phyloP scores from a whole-genome alignment of 2,329 filamentous ascomycete species.

The Verticillium longisporum region DNA sequence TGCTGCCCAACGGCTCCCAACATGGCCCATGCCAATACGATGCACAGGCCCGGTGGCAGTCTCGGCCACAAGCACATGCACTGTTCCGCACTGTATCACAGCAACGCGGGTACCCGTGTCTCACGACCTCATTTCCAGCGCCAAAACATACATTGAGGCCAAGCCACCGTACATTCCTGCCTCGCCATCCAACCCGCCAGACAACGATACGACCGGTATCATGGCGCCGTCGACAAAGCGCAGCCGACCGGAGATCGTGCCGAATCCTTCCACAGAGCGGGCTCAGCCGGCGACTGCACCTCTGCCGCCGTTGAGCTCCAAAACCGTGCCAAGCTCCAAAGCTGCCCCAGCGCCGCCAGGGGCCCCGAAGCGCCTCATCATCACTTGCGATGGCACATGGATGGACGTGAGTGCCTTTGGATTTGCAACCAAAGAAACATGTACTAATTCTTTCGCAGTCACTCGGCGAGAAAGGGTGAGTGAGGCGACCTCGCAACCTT shows the following conservation, averaged over 20 bases:
- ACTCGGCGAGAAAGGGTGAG: conserved; percentile 1
- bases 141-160: background rate
- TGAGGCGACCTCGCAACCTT: background rate
- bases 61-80: background rate
- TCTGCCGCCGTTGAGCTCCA: background rate
- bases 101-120: background rate
- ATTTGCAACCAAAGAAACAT: background rate
- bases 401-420: conserved; percentile 12
- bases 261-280: background rate
- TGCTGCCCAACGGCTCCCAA: background rate
- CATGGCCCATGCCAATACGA: background rate
- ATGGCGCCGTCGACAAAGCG: background rate
- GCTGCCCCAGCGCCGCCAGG: background rate
- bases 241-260: background rate
- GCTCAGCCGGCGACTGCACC: background rate
- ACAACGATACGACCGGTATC: background rate
- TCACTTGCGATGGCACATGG: conserved; percentile 31
- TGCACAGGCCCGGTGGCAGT: background rate
- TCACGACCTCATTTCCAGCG: background rate
- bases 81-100: background rate
- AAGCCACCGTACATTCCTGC: background rate
- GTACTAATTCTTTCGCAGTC: background rate
- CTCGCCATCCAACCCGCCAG: background rate
- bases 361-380: conserved; percentile 16
- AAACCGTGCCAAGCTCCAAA: background rate